Evolutionary conservation across 2,329 filamentous ascomycete genomes (phyloP).

Genomic region (Dactylellina leptospora): DNA sequence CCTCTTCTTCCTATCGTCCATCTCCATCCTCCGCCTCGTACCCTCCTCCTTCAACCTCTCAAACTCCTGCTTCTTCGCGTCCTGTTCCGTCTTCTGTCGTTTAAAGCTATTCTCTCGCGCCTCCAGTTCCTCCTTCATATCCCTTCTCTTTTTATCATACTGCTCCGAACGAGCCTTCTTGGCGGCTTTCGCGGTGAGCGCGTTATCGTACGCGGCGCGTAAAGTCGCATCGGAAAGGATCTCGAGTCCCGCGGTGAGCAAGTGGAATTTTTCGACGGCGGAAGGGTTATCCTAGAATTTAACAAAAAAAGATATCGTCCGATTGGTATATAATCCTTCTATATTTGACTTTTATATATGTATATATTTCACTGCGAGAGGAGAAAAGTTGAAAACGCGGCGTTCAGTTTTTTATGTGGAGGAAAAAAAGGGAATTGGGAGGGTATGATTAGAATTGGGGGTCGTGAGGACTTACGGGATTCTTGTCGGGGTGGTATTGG

Average conservation of each 20-base stretch:
- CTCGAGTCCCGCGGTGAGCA: slow-evolving; percentile 65
- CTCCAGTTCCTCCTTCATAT: slow-evolving; percentile 66
- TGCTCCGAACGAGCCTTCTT: slow-evolving; percentile 62
- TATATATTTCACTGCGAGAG: slow-evolving; percentile 23
- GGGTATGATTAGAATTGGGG: not conserved
- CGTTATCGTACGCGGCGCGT: slow-evolving; percentile 64
- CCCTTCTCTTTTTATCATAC: slow-evolving; percentile 62
- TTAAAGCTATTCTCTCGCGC: slow-evolving; percentile 61
- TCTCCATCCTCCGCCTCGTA: slow-evolving; percentile 62
- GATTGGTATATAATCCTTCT: slow-evolving; percentile 25
- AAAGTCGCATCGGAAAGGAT: slow-evolving; percentile 62
- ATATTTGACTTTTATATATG: slow-evolving; percentile 9
- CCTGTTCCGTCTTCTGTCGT: slow-evolving; percentile 61
- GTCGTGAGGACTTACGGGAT: slow-evolving; percentile 58
- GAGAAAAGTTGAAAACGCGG: not conserved
- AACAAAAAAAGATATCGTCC: not conserved
- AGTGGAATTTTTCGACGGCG: slow-evolving; percentile 65
- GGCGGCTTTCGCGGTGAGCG: slow-evolving; percentile 62
- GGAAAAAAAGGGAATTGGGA: not conserved
- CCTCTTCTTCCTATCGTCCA: slow-evolving; percentile 62
- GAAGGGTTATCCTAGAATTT: slow-evolving; percentile 57
- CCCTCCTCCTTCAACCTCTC: slow-evolving; percentile 59
- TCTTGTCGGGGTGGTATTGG: slow-evolving; percentile 67
- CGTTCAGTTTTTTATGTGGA: slow-evolving; percentile 38
- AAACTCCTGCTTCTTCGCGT: slow-evolving; percentile 58